A percentile compares a stretch with the other conserved stretches of the same genome.
These are phyloP conservation scores for Volvariella surrecta DNA, from an alignment of 1,284 basidiomycete genomes.

Conservation along the genomic window DNA sequence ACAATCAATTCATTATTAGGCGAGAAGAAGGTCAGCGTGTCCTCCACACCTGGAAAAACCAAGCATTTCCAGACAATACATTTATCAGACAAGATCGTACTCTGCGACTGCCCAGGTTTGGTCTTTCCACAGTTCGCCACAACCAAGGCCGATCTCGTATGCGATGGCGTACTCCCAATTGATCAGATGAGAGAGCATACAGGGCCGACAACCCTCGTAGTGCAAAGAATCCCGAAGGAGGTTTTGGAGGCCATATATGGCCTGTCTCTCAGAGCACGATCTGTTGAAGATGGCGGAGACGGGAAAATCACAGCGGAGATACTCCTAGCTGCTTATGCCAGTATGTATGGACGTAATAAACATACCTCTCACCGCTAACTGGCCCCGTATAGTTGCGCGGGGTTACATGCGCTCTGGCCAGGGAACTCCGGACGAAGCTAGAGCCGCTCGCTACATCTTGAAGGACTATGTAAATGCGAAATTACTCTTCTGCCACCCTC, in stretches of 20 bases:
- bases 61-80: constrained; percentile 99
- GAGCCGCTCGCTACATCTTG: constrained; percentile 86
- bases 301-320: constrained; percentile 77
- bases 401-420: constrained; percentile 92
- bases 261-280: constrained; percentile 62
- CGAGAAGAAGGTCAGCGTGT: constrained; percentile 96
- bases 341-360: too few species aligned
- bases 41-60: constrained; percentile 96
- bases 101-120: constrained; percentile 99
- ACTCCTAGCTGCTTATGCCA: constrained; percentile 83
- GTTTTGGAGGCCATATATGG: constrained; percentile 93
- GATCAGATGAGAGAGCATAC: constrained; percentile 97
- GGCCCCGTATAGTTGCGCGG: constrained; percentile 61
- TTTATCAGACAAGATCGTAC: constrained; percentile 76
- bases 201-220: constrained; percentile 79
- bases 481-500: constrained; percentile 85
- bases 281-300: constrained; percentile 81
- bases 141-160: constrained; percentile 92
- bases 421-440: constrained; percentile 96
- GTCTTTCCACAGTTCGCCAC: constrained; percentile 98
- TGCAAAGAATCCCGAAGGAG: constrained; percentile 72
- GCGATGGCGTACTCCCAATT: constrained; percentile 95
- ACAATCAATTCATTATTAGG: constrained; percentile 96
- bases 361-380: constrained; percentile 5
- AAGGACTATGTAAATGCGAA: constrained; percentile 98